Percentiles rank a stretch among this genome's conserved stretches.
Evolutionary conservation across 2,329 filamentous ascomycete genomes (phyloP).

Genomic region (Fusarium devonianum): DNA sequence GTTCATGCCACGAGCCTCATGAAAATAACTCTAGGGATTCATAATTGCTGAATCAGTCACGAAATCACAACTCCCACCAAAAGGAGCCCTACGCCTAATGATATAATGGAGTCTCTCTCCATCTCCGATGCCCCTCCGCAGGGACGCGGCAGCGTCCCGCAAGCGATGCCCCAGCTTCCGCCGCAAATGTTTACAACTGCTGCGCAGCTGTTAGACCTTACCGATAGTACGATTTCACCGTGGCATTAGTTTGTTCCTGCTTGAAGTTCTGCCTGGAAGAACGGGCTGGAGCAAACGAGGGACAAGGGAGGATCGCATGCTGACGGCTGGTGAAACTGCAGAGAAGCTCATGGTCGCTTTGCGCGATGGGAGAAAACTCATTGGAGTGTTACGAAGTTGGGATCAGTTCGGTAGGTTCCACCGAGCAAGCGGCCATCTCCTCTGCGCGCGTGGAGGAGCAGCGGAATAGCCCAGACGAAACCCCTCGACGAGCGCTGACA

Average conservation of each 20-base stretch:
- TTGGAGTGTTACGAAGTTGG: slow-evolving; percentile 93
- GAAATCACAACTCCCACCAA: slow-evolving; percentile 8
- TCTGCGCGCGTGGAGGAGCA: too few species aligned
- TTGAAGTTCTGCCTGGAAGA: slow-evolving; percentile 1
- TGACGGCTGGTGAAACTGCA: slow-evolving; percentile 51
- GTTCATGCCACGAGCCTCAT: slow-evolving; percentile 35
- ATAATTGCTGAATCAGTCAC: slow-evolving; percentile 20
- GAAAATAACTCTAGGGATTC: slow-evolving; percentile 32
- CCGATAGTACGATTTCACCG: slow-evolving; percentile 78
- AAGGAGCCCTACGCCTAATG: slow-evolving; percentile 27
- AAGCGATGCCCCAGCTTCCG: slow-evolving; percentile 70
- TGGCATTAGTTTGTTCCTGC: slow-evolving; percentile 17
- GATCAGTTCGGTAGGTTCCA: slow-evolving; percentile 87
- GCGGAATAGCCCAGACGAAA: too few species aligned
- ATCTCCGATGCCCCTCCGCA: slow-evolving; percentile 58
- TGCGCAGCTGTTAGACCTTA: slow-evolving; percentile 92
- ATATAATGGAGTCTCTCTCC: slow-evolving; percentile 61
- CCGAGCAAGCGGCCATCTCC: too few species aligned
- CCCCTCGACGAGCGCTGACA: slow-evolving; percentile 17
- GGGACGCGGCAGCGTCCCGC: slow-evolving; percentile 50
- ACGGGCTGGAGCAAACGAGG: slow-evolving; percentile 1
- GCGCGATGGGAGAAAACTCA: slow-evolving; percentile 91
- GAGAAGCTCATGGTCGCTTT: slow-evolving; percentile 94
- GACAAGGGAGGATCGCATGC: slow-evolving; percentile 34
- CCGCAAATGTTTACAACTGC: slow-evolving; percentile 99